Percentiles rank a stretch among this genome's conserved stretches.
Conservation (phyloP, 2,329 filamentous ascomycete species). For the Malbranchea cinnamomea region DNA sequence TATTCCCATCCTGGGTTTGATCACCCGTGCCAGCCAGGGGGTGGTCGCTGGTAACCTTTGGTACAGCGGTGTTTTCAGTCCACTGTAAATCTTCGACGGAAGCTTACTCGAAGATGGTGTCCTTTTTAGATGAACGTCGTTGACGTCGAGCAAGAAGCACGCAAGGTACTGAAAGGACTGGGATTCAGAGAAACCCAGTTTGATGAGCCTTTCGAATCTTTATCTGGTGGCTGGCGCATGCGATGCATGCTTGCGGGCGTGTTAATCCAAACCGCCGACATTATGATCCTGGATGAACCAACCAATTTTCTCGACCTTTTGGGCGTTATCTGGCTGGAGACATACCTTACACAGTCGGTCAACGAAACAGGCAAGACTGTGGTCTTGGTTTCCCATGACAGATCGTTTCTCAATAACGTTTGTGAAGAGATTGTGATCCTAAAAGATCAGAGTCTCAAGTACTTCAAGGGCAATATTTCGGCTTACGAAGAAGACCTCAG, state of each 20-base stretch:
- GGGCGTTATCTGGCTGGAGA: constrained; percentile 73
- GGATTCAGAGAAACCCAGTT: constrained; percentile 54
- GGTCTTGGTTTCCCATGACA: constrained; percentile 70
- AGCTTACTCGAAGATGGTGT: neutral
- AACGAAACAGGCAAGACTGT: constrained; percentile 46
- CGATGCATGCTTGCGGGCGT: constrained; percentile 49
- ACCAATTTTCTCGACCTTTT: constrained; percentile 76
- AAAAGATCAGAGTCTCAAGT: constrained; percentile 53
- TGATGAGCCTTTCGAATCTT: constrained; percentile 42
- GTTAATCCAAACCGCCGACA: constrained; percentile 57
- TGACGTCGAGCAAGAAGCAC: constrained; percentile 50
- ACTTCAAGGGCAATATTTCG: constrained; percentile 60
- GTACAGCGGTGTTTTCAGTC: no score
- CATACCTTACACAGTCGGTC: constrained; percentile 46
- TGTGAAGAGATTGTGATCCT: constrained; percentile 64
- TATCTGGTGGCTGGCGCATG: constrained; percentile 70
- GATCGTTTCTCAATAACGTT: constrained; percentile 62
- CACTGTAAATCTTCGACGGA: no score
- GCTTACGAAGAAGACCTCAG: constrained; percentile 55
- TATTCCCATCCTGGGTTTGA: no score
- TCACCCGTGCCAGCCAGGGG: no score
- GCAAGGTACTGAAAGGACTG: constrained; percentile 51
- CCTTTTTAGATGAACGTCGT: constrained; percentile 36
- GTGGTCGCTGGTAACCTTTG: no score
- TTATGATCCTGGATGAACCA: constrained; percentile 72